phyloP scores from a whole-genome alignment of 371 early-diverging fungal species.

The Mortierella sp. region DNA sequence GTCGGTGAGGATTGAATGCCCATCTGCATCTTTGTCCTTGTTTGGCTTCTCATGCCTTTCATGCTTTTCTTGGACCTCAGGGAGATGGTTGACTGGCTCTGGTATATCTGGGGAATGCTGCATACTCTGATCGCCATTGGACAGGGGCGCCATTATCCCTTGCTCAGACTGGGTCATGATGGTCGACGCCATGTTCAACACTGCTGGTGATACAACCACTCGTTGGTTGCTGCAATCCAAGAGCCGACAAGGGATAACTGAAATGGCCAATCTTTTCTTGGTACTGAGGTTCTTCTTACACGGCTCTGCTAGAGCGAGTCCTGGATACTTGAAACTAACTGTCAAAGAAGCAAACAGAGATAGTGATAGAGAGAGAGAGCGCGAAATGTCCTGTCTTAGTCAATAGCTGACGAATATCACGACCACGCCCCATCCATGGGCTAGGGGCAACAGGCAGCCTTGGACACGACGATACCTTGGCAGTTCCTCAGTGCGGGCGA shows the following conservation, averaged over 20 bases:
- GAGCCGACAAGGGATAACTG: no score
- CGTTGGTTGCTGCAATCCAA: conserved; percentile 5
- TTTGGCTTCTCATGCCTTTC: neutral
- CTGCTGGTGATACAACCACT: neutral
- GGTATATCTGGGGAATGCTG: neutral
- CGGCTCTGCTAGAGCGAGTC: no score
- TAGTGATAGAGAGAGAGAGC: conserved; percentile 1
- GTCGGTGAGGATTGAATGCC: conserved; percentile 34
- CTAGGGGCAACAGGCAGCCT: no score
- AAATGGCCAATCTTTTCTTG: no score
- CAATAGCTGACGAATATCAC: no score
- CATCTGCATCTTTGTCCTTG: no score
- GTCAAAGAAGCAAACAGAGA: conserved; percentile 2
- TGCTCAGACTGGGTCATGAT: conserved; percentile 3
- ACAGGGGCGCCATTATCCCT: neutral
- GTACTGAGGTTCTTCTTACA: no score
- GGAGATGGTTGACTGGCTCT: neutral
- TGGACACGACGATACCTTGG: no score
- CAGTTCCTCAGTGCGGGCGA: no score
- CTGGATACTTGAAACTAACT: no score
- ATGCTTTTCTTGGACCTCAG: neutral
- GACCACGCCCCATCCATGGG: no score
- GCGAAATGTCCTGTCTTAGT: no score
- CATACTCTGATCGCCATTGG: neutral
- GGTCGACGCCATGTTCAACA: conserved; percentile 7